Evolutionary conservation across 257 asterid species (phyloP), one percentile per base, ranked within the genome.

Genomic region (Cinchona pubescens): DNA sequence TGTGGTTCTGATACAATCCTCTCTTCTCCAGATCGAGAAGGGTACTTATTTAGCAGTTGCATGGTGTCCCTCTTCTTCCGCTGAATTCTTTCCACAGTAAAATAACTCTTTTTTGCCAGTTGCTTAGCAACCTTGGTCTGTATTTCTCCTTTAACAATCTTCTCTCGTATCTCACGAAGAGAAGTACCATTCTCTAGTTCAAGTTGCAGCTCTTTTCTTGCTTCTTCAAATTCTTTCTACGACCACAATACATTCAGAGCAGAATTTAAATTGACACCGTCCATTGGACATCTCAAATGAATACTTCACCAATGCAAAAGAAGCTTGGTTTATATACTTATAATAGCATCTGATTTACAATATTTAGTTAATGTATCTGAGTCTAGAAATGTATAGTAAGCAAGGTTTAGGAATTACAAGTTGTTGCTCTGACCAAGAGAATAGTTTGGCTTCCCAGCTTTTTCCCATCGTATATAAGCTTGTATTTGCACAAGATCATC

Each of bases 211-310:
- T 91, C 98, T 81, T 87, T 86, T 83, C 94, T 88, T 53, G 98
- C 96, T 87, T 86, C 98, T 90, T 91, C 90, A 64, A 93, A 90
- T 86, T 93, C 97, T 81, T 79, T 82, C 98, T 93, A 91, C 86
- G 69, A 70, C 73, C 74, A 74, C 64, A 69, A 76, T 12, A 37
- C 35, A 69, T 19, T 67, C 27, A 3, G 48, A 64, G 34, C 63
- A 74, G 12, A 38, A 49, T 23, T 19, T 11, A 30, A 21, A 45
- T 30, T 42, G 7, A 3, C 30, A 59, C 18, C 70, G 75, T 83
- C n/a, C 62, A 72, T 75, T 18, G 48, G 60, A 34, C 62, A 49
- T 64, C 12, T 66, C 64, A 48, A 42, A 46, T 66, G 25, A 74
- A 32, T 37, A 37, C 15, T 34, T 42, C 30, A 14, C 3, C 21